Evolutionary conservation across 371 early-diverging fungal species (phyloP), one percentile per base, ranked within the genome.

Genomic region (Syncephalastrum monosporum): DNA sequence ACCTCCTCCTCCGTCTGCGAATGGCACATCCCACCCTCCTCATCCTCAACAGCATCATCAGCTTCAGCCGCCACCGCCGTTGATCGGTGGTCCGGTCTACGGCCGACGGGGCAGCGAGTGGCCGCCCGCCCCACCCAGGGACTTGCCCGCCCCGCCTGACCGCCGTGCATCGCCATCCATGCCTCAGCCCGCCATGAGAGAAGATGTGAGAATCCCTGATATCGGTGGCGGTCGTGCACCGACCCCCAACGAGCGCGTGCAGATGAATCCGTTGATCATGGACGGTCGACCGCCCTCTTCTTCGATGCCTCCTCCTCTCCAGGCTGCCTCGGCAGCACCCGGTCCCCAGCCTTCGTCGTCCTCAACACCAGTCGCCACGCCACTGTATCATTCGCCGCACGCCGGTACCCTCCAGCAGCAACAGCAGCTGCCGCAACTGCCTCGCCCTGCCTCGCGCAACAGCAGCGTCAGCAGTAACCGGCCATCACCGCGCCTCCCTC

Each of bases 181-280:
- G 64, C 77, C 68, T 47, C 51, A 29, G 7, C 55, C 59, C 25
- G 49, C 57, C 42, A 27, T 51, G 44, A 69, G 71, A 42, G 77
- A 74, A 53, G 72, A 74, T 49, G 68, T 74, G 1, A 69, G 76
- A 24, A 75, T 79, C 59, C 74, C 79, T 5, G 75, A 79, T 52
- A 77, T 77, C 55, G 65, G 72, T 16, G 65, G 65, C 45, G 68
- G 72, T 29, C 59, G 65, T 29, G 72, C 68, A 13, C 68, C 68
- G 24, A 63, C 66, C 7, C 72, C 72, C 3, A 63, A 63, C 21
- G 72, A 72, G 16, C 63, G 68, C 45, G 59, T 63, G 6, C 56
- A 65, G 49, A 71, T 71, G 72, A 67, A 72, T 42, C 68, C 68
- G 1, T 54, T 67, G 50, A 55, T 64, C 21, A 57, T 57, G 24